A percentile compares a stretch with the other conserved stretches of the same genome.
These are phyloP conservation scores for Nemania sp. DNA, from an alignment of 2,329 filamentous ascomycete genomes.

Conservation along the genomic window DNA sequence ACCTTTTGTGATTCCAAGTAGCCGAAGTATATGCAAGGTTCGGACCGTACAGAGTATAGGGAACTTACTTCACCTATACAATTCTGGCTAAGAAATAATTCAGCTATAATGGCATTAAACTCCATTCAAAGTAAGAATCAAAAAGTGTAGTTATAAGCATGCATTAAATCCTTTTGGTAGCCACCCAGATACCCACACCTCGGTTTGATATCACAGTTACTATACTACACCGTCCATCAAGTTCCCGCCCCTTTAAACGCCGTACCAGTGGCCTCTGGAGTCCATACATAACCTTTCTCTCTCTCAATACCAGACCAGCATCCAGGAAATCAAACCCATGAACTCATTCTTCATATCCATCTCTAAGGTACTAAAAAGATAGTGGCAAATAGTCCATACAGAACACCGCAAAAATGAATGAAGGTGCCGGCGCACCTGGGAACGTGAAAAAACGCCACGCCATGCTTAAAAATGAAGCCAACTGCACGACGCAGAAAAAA, in stretches of 20 bases:
- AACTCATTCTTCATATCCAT: constrained; percentile 49
- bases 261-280: constrained; percentile 30
- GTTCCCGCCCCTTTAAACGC: constrained; percentile 29
- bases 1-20: no score
- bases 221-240: constrained; percentile 28
- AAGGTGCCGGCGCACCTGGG: constrained; percentile 27
- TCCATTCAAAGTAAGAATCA: background rate
- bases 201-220: constrained; percentile 23
- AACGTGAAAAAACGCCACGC: constrained; percentile 45
- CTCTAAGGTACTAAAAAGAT: constrained; percentile 40
- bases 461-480: constrained; percentile 44
- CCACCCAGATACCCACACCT: constrained; percentile 12
- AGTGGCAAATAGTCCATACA: constrained; percentile 27
- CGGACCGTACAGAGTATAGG: no score
- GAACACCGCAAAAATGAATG: constrained; percentile 39
- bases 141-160: constrained; percentile 8
- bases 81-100: background rate
- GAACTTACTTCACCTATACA: background rate
- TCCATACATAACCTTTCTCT: constrained; percentile 24
- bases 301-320: constrained; percentile 20
- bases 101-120: background rate
- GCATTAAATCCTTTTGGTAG: constrained; percentile 31
- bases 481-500: constrained; percentile 46
- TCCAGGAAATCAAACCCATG: constrained; percentile 41
- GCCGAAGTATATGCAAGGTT: no score